phyloP scores from a whole-genome alignment of 352 stramenopile genomes.

The Saprolegnia diclina region DNA sequence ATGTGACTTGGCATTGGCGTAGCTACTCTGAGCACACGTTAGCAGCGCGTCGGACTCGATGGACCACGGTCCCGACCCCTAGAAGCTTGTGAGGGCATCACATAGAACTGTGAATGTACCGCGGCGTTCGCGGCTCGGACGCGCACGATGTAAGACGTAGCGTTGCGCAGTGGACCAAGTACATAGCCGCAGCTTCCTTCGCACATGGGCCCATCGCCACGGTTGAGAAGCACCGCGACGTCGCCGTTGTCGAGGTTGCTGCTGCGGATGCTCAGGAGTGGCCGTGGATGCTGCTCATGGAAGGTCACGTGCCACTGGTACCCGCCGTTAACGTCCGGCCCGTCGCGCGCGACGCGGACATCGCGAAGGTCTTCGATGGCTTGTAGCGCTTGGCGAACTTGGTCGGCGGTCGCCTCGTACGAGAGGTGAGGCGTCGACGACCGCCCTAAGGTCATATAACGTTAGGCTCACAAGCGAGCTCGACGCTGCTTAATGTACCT shows the following conservation, averaged over 20 bases:
- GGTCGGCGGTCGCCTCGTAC: background rate
- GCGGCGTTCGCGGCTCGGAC: background rate
- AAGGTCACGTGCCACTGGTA: constrained; percentile 18
- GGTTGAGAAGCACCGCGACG: background rate
- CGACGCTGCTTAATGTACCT: background rate
- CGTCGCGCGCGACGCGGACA: constrained; percentile 1
- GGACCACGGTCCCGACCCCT: constrained; percentile 6
- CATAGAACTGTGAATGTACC: background rate
- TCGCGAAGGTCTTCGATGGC: background rate
- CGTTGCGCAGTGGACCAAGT: background rate
- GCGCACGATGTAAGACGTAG: constrained; percentile 7
- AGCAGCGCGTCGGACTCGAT: background rate
- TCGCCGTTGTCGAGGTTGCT: constrained; percentile 1
- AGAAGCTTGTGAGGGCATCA: background rate
- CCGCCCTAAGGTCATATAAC: background rate
- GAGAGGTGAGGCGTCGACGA: background rate
- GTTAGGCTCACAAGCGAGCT: background rate
- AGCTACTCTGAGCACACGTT: background rate
- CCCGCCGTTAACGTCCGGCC: background rate
- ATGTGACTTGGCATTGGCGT: background rate
- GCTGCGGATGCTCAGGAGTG: constrained; percentile 1
- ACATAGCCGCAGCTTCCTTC: background rate
- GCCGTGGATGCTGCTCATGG: constrained; percentile 2
- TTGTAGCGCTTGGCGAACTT: background rate
- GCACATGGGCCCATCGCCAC: background rate